Percentiles rank a stretch among this genome's conserved stretches.
Evolutionary conservation across 1,284 basidiomycete genomes (phyloP).

Genomic region (Fomes fomentarius): DNA sequence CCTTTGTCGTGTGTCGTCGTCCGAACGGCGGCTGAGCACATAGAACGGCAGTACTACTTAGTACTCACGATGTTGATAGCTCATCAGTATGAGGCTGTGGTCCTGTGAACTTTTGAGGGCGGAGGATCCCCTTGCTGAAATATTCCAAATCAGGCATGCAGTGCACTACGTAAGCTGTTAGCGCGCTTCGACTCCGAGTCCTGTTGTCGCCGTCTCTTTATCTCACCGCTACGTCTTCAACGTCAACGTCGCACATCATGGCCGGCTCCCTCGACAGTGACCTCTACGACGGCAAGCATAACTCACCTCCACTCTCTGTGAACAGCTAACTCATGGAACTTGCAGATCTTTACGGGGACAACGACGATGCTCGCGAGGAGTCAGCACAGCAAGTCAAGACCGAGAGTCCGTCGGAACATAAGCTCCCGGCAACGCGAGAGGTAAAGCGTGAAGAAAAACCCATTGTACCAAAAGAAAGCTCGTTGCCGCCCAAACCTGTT

Average conservation of each 20-base stretch:
- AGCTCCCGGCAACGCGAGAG: not conserved
- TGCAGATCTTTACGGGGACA: slow-evolving; percentile 30
- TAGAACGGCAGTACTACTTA: no score
- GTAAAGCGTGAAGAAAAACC: slow-evolving; percentile 22
- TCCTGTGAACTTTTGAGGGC: no score
- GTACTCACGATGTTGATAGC: no score
- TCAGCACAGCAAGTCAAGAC: slow-evolving; percentile 16
- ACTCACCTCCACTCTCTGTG: not conserved
- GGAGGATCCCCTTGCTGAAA: no score
- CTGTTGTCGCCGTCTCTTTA: no score
- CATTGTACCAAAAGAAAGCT: slow-evolving; percentile 17
- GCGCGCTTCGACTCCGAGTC: no score
- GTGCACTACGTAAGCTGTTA: not conserved
- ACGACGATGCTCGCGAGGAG: slow-evolving; percentile 24
- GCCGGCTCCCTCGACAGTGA: slow-evolving; percentile 28
- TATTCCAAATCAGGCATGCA: no score
- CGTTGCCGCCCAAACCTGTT: slow-evolving; percentile 32
- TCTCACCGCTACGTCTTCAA: no score
- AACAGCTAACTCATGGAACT: not conserved
- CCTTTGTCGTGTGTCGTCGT: no score
- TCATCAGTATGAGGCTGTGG: no score
- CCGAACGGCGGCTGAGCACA: no score
- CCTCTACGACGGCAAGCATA: slow-evolving; percentile 30
- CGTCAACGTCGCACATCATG: slow-evolving; percentile 18
- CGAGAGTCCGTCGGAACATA: slow-evolving; percentile 11